Conservation (phyloP, 805 yeast genomes). For the Myxozyma neotropica region DNA sequence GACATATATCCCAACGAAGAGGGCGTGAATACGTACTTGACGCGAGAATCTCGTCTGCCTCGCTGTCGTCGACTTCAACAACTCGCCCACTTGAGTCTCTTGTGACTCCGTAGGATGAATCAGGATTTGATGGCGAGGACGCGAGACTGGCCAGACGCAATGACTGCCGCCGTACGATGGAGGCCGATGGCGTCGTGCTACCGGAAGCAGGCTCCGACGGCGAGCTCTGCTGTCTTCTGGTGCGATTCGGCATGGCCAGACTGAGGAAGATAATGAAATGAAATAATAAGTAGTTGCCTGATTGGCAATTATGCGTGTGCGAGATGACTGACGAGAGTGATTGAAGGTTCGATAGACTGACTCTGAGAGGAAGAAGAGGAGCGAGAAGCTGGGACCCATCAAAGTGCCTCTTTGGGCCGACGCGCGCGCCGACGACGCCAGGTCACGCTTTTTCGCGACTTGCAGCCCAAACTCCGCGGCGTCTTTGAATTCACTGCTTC, state of each 20-base stretch:
- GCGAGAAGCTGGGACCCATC: background rate
- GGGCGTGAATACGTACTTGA: constrained; percentile 2
- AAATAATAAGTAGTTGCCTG: no score
- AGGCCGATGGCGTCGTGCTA: constrained; percentile 1
- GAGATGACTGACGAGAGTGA: no score
- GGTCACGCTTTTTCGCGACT: constrained; percentile 17
- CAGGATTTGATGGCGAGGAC: background rate
- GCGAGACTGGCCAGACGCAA: background rate
- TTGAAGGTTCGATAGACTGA: no score
- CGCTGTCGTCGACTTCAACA: constrained; percentile 17
- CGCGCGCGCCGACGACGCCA: constrained; percentile 14
- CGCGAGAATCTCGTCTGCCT: constrained; percentile 2
- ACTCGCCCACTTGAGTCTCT: constrained; percentile 2
- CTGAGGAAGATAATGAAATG: background rate
- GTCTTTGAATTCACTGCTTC: no score
- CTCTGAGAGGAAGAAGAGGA: no score
- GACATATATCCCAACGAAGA: background rate
- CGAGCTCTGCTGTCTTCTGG: background rate
- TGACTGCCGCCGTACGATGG: constrained; percentile 2
- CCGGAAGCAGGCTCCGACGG: constrained; percentile 2
- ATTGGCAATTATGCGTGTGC: no score
- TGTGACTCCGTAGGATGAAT: background rate
- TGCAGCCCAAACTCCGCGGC: background rate
- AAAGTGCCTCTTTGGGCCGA: constrained; percentile 19
- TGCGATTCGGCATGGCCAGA: background rate